A percentile compares a stretch with the other conserved stretches of the same genome.
Conservation (phyloP, 371 early-diverging fungal genomes). For the Circinella minor region DNA sequence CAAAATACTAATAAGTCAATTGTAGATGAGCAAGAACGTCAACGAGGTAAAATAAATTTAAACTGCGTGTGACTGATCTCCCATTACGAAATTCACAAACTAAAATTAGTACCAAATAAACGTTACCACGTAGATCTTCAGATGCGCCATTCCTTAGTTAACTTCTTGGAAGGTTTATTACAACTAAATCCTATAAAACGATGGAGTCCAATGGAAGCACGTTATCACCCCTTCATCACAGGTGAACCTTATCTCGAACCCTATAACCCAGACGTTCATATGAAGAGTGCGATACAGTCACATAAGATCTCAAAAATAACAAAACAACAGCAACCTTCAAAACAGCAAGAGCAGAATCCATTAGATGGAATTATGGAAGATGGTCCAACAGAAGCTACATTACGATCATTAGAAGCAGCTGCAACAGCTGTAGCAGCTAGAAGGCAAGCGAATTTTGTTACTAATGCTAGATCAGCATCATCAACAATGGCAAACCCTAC, state of each 20-base stretch:
- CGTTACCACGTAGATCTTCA: conserved; percentile 59
- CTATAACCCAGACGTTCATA: conserved; percentile 51
- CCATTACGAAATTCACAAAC: conserved; percentile 32
- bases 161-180: conserved; percentile 88
- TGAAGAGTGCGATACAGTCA: conserved; percentile 17
- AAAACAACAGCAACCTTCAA: background rate
- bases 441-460: background rate
- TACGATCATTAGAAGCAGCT: conserved; percentile 16
- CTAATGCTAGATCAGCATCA: background rate
- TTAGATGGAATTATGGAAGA: background rate
- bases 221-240: conserved; percentile 94
- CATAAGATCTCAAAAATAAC: background rate
- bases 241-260: conserved; percentile 76
- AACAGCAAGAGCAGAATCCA: background rate
- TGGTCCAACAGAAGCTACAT: background rate
- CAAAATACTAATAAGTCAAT: conserved; percentile 14
- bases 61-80: too few relatives aligned
- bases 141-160: conserved; percentile 74
- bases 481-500: background rate
- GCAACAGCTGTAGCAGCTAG: conserved; percentile 2
- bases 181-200: conserved; percentile 90
- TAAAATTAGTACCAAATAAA: conserved; percentile 14
- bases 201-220: conserved; percentile 94
- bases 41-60: conserved; percentile 55
- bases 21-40: conserved; percentile 56